A percentile compares a stretch with the other conserved stretches of the same genome.
These are phyloP conservation scores for Pulveroboletus ravenelii DNA, from an alignment of 768 basidiomycete genomes.

Conservation along the genomic window DNA sequence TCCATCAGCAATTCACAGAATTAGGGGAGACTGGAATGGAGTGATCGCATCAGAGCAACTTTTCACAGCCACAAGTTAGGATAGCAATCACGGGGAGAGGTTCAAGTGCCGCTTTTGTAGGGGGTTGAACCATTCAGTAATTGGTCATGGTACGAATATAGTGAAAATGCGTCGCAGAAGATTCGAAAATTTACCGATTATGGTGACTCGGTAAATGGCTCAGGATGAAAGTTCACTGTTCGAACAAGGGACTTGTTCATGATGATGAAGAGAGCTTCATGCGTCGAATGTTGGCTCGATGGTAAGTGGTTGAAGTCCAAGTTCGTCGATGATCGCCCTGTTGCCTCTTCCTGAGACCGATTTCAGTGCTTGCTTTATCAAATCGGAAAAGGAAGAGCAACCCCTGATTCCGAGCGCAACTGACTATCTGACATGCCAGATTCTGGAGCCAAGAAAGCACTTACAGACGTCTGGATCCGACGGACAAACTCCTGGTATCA, in stretches of 20 bases:
- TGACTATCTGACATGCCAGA: too few relatives aligned
- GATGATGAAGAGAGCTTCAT: background rate
- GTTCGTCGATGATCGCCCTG: constrained; percentile 5
- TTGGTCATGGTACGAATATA: constrained; percentile 1
- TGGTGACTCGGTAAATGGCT: constrained; percentile 4
- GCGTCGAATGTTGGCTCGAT: background rate
- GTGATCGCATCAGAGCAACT: constrained; percentile 26
- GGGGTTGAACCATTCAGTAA: constrained; percentile 23
- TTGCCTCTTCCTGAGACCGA: too few relatives aligned
- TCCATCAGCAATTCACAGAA: constrained; percentile 18
- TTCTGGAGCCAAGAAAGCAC: background rate
- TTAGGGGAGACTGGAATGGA: constrained; percentile 5
- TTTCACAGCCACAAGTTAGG: constrained; percentile 19
- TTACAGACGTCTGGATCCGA: background rate
- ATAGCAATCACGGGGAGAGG: constrained; percentile 16
- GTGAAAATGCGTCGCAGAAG: constrained; percentile 10
- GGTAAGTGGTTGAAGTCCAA: background rate
- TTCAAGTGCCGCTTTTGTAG: constrained; percentile 13
- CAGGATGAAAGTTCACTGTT: background rate
- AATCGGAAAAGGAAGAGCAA: too few relatives aligned
- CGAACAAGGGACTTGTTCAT: background rate
- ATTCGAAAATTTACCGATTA: background rate
- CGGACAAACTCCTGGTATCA: background rate
- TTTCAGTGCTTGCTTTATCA: too few relatives aligned
- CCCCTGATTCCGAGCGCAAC: too few relatives aligned